Conservation (phyloP, 805 yeast genomes). For the Saturnispora mendoncae region DNA sequence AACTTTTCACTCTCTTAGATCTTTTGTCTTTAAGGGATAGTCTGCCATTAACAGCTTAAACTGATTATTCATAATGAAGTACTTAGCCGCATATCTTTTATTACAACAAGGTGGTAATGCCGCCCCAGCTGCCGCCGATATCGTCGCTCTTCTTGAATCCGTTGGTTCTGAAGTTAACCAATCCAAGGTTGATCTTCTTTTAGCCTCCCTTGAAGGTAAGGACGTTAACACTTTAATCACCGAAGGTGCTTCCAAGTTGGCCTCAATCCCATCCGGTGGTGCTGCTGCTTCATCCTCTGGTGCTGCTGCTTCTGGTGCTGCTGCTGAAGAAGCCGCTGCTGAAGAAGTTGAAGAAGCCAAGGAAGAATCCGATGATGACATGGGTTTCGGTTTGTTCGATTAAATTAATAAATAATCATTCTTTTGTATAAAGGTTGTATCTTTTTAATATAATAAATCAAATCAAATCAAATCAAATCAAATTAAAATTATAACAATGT, state of each 20-base stretch:
- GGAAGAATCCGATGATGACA: conserved; percentile 59
- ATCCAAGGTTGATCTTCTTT: conserved; percentile 69
- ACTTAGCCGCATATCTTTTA: conserved; percentile 99
- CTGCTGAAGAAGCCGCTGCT: conserved; percentile 63
- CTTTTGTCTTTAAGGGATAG: conserved; percentile 53
- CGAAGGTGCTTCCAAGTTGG: conserved; percentile 92
- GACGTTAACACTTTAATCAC: conserved; percentile 80
- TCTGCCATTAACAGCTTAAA: conserved; percentile 67
- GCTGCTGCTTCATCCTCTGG: conserved; percentile 78
- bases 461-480: not conserved
- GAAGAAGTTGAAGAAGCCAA: conserved; percentile 56
- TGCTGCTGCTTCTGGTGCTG: conserved; percentile 65
- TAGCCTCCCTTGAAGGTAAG: conserved; percentile 90
- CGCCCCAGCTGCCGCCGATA: conserved; percentile 88
- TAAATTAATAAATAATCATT: too few relatives aligned
- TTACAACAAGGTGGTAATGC: conserved; percentile 95
- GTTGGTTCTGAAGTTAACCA: conserved; percentile 96
- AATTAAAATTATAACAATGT: not conserved
- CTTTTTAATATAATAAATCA: not conserved
- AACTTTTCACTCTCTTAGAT: not conserved
- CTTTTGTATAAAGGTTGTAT: too few relatives aligned
- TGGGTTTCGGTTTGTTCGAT: conserved; percentile 53
- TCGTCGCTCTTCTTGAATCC: conserved; percentile 80
- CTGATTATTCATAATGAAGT: conserved; percentile 83
- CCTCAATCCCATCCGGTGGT: conserved; percentile 97